Evolutionary conservation across 2,329 filamentous ascomycete species (phyloP), one percentile per base, ranked within the genome.

Genomic region (Neurospora sp.): DNA sequence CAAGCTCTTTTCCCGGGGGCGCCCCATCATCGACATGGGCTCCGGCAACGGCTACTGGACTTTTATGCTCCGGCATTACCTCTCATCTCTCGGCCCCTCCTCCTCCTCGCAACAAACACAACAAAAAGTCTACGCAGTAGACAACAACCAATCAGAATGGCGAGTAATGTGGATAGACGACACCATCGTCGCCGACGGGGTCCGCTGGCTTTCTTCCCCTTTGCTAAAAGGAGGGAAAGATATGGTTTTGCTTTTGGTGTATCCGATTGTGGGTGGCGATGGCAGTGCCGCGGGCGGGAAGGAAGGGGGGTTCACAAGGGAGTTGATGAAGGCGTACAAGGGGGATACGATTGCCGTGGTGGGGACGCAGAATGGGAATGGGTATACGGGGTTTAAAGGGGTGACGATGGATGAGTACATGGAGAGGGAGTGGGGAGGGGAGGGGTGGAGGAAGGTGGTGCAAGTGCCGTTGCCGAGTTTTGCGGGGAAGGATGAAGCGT

Each of bases 11-110:
- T 83, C 86, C 6, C 83, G 83, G 1, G 83, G 82, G 3, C 81
- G 85, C 6, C 78, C 82, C 13, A 82, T 93, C 8, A 81, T 90
- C 10, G 91, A 93, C 74, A 80, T 93, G 91, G 2, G 91, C 5
- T 89, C 85, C 68, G 91, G 91, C 1, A 91, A 90, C 76, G 91
- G 90, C 11, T 93, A 93, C 80, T 93, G 91, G 91, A 86, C 87
- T 8, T 90, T 88, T 72, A 88, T 92, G 86, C 85, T 93, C 13
- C 85, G 91, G 2, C 79, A 82, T 33, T 84, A 88, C 74, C 85
- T 86, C 23, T 4, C 4, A 6, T 52, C 77, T 87, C 40, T 79
- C 80, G 15, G 19, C 6, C 11, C 46, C 11, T 15, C 46, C 6
- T 39, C 10, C 1, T 52, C 43, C 28, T 28, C 28, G 28, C 28